phyloP scores from a whole-genome alignment of 31 red algal species.

The Odonthalia washingtoniensis region DNA sequence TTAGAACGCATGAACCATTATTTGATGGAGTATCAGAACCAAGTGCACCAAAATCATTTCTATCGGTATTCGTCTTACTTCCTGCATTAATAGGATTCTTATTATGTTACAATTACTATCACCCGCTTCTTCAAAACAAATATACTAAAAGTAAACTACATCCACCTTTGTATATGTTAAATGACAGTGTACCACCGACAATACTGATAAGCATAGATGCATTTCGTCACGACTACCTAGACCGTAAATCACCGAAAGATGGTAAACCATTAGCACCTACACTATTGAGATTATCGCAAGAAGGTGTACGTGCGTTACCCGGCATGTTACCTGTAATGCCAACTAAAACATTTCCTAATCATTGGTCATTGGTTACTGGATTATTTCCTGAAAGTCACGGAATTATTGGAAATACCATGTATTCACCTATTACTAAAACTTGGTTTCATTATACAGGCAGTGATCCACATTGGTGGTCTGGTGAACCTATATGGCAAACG shows the following conservation, averaged over 20 bases:
- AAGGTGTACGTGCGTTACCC: constrained; percentile 54
- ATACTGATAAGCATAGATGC: constrained; percentile 85
- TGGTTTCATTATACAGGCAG: constrained; percentile 62
- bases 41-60: too few relatives aligned
- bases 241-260: constrained; percentile 12
- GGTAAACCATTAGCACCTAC: constrained; percentile 61
- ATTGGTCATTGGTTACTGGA: constrained; percentile 82
- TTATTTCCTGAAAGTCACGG: constrained; percentile 72
- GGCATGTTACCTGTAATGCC: constrained; percentile 88
- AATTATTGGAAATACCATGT: constrained; percentile 83
- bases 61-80: too few relatives aligned
- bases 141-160: too few relatives aligned
- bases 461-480: constrained; percentile 73
- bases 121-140: too few relatives aligned
- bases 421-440: constrained; percentile 46
- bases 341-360: constrained; percentile 83
- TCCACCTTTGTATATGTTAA: too few relatives aligned
- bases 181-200: too few relatives aligned
- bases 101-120: too few relatives aligned
- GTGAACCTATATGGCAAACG: constrained; percentile 82
- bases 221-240: constrained; percentile 80
- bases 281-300: constrained; percentile 32
- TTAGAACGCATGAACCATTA: too few relatives aligned
- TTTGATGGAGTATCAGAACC: too few relatives aligned
- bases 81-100: too few relatives aligned